These are phyloP conservation scores for Orbilia ellipsospora DNA, from an alignment of 2,329 filamentous ascomycete genomes.

Conservation along the genomic window DNA sequence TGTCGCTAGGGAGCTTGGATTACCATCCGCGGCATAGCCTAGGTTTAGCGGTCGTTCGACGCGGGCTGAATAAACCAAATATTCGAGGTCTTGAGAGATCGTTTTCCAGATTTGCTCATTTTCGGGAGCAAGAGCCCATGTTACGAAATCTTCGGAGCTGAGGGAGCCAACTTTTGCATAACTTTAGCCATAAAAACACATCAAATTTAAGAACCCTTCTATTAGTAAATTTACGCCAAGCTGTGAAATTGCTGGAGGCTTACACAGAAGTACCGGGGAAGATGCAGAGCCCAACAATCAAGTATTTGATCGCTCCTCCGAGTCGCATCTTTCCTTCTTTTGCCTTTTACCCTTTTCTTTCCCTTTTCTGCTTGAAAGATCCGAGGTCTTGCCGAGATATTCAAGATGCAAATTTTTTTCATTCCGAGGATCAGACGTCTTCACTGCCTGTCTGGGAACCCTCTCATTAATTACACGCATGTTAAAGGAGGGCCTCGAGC, in stretches of 20 bases:
- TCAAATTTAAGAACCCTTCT: neutral
- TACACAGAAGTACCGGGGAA: neutral
- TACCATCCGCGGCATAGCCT: neutral
- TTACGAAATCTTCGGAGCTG: neutral
- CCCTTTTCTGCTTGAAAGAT: too few species aligned
- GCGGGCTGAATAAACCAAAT: constrained; percentile 6
- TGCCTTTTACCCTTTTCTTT: too few species aligned
- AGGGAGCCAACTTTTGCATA: constrained; percentile 4
- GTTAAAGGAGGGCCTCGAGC: too few species aligned
- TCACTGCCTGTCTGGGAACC: too few species aligned
- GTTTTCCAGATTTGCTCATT: constrained; percentile 8
- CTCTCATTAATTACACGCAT: too few species aligned
- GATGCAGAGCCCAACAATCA: neutral
- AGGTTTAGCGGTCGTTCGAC: constrained; percentile 10
- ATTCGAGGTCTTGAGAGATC: constrained; percentile 14
- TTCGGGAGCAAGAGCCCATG: neutral
- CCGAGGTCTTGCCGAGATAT: too few species aligned
- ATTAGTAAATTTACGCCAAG: neutral
- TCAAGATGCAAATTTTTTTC: too few species aligned
- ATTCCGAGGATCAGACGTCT: too few species aligned
- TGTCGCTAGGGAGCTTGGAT: constrained; percentile 3
- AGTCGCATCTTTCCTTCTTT: neutral
- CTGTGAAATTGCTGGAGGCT: neutral
- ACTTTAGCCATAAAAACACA: neutral
- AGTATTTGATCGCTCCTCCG: neutral